phyloP scores from a whole-genome alignment of 2,329 filamentous ascomycete species.

The Alternaria sp. region DNA sequence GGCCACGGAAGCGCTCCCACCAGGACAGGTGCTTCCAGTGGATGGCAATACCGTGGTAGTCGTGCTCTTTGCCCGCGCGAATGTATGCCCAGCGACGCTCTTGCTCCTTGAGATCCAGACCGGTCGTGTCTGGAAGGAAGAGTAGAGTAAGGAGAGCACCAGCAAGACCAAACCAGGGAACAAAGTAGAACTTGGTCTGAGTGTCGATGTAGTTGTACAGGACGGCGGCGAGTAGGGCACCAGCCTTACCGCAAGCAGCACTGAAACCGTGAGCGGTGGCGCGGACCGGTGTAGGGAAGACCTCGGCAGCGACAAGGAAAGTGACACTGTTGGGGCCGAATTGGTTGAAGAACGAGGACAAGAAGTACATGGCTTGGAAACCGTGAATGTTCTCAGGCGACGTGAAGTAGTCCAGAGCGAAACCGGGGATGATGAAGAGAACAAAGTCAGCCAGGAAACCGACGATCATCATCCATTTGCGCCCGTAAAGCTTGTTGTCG shows the following conservation, averaged over 20 bases:
- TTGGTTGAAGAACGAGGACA: conserved; percentile 99
- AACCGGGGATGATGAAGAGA: conserved; percentile 90
- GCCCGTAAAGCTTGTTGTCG: conserved; percentile 95
- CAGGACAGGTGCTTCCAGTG: conserved; percentile 87
- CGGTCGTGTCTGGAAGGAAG: conserved; percentile 96
- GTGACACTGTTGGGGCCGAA: conserved; percentile 97
- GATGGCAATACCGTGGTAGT: conserved; percentile 94
- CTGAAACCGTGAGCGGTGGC: conserved; percentile 94
- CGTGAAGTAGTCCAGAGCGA: conserved; percentile 87
- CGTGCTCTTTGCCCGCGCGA: conserved; percentile 75
- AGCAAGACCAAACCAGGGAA: conserved; percentile 92
- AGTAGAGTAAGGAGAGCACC: conserved; percentile 84
- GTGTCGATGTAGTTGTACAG: conserved; percentile 95
- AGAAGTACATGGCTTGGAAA: conserved; percentile 99
- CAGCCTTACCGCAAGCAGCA: conserved; percentile 89
- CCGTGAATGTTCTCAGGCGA: conserved; percentile 73
- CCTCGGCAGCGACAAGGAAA: conserved; percentile 94
- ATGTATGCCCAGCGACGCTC: conserved; percentile 93
- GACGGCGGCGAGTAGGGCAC: conserved; percentile 85
- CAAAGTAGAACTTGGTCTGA: conserved; percentile 86
- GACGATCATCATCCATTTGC: conserved; percentile 95
- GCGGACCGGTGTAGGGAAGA: conserved; percentile 94
- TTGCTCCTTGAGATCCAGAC: conserved; percentile 95
- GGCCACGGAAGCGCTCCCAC: conserved; percentile 84
- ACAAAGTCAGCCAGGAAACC: conserved; percentile 94